phyloP scores from a whole-genome alignment of 805 yeast genomes.

The Metschnikowia aberdeeniae region DNA sequence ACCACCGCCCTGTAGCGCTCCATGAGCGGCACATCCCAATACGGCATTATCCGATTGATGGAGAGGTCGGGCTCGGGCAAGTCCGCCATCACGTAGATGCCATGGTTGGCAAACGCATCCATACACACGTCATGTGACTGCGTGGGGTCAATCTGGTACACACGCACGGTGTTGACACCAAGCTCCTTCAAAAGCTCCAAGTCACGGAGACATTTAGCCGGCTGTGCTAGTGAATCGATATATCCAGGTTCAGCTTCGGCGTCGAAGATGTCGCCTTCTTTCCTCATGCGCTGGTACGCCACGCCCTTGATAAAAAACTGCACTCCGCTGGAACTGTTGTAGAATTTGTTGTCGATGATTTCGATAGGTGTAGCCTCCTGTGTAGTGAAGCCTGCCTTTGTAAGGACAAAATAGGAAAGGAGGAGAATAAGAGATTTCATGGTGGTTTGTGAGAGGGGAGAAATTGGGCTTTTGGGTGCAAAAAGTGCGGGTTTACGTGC shows the following conservation, averaged over 20 bases:
- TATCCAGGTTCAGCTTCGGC: conserved; percentile 24
- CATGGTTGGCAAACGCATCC: conserved; percentile 28
- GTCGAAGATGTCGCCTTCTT: conserved; percentile 31
- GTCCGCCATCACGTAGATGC: conserved; percentile 35
- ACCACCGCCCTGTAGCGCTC: conserved; percentile 32
- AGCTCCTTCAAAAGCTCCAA: conserved; percentile 68
- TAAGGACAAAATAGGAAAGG: neutral
- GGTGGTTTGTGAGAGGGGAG: neutral
- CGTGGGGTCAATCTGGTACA: conserved; percentile 78
- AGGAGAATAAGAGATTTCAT: neutral
- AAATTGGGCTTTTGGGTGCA: conserved; percentile 7
- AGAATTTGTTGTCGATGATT: conserved; percentile 71
- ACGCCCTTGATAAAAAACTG: conserved; percentile 87
- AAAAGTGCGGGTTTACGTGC: conserved; percentile 2
- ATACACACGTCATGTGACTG: conserved; percentile 31
- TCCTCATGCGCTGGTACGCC: conserved; percentile 76
- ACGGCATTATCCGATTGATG: conserved; percentile 29
- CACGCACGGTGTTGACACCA: conserved; percentile 74
- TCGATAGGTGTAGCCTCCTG: conserved; percentile 40
- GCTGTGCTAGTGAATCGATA: conserved; percentile 77
- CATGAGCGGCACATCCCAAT: conserved; percentile 32
- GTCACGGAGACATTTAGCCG: conserved; percentile 68
- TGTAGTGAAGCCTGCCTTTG: conserved; percentile 6
- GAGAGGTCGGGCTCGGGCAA: conserved; percentile 34
- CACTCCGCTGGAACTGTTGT: conserved; percentile 63